These are phyloP conservation scores for Silene uniflora DNA, from an alignment of 148 eudicot species.

Conservation along the genomic window DNA sequence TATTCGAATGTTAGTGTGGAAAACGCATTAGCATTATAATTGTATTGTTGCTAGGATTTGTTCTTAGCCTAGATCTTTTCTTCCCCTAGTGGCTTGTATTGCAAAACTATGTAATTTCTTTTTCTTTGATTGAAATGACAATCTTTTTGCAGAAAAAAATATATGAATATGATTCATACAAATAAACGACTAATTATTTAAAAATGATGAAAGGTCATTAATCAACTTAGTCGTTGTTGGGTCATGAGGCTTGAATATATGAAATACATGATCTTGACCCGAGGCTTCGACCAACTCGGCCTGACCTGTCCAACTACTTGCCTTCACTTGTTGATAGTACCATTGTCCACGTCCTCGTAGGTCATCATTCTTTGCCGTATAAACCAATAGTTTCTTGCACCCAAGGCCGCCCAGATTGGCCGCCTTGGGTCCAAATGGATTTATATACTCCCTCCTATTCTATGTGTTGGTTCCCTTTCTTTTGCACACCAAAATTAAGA, in stretches of 20 bases:
- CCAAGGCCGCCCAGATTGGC: constrained; percentile 25
- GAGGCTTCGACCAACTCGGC: constrained; percentile 16
- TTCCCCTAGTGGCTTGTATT: too few species aligned
- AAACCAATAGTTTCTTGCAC: constrained; percentile 38
- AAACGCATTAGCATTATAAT: too few species aligned
- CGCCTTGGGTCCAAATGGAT: constrained; percentile 34
- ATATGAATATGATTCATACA: too few species aligned
- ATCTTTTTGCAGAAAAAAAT: too few species aligned
- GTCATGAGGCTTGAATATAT: constrained; percentile 9
- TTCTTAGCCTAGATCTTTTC: too few species aligned
- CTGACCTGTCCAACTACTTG: constrained; percentile 20
- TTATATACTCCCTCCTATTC: too few species aligned
- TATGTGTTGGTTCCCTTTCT: too few species aligned
- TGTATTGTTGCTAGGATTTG: too few species aligned
- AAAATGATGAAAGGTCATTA: constrained; percentile 14
- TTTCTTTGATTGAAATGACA: too few species aligned
- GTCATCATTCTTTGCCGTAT: constrained; percentile 38
- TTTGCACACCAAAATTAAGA: too few species aligned
- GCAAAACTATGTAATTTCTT: too few species aligned
- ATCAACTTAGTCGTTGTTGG: constrained; percentile 19
- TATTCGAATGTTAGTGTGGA: too few species aligned
- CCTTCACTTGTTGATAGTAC: constrained; percentile 24
- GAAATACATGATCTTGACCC: constrained; percentile 20
- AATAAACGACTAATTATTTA: constrained; percentile 9
- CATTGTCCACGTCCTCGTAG: constrained; percentile 23